phyloP scores from a whole-genome alignment of 108 stramenopile species.

The Nitzschia putrida region DNA sequence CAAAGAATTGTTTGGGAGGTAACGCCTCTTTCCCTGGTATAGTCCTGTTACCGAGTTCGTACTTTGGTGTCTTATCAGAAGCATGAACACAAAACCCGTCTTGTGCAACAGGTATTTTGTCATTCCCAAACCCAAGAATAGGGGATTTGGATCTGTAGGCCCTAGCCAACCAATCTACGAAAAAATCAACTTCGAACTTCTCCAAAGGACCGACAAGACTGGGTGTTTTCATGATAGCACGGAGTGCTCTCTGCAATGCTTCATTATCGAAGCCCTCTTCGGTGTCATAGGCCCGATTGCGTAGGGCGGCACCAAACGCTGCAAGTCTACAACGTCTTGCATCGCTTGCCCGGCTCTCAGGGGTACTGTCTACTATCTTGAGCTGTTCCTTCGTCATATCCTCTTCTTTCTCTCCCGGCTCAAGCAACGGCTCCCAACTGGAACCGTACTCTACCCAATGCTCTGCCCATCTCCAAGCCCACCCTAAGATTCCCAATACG shows the following conservation, averaged over 20 bases:
- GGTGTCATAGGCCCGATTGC: conserved; percentile 82
- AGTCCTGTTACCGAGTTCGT: conserved; percentile 58
- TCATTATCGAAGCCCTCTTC: conserved; percentile 60
- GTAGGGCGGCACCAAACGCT: conserved; percentile 83
- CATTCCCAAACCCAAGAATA: conserved; percentile 69
- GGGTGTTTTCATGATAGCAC: conserved; percentile 60
- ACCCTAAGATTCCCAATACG: conserved; percentile 70
- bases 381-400: conserved; percentile 78
- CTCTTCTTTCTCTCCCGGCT: conserved; percentile 64
- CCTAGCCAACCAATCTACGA: conserved; percentile 67
- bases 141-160: conserved; percentile 79
- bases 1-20: conserved; percentile 41
- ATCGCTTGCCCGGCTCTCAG: conserved; percentile 64
- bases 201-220: conserved; percentile 83
- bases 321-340: conserved; percentile 77
- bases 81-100: conserved; percentile 52
- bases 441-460: conserved; percentile 84
- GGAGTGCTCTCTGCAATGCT: conserved; percentile 65
- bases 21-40: conserved; percentile 60
- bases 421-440: conserved; percentile 79
- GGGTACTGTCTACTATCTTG: conserved; percentile 69
- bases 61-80: conserved; percentile 72
- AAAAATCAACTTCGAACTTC: conserved; percentile 74
- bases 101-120: conserved; percentile 67
- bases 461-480: conserved; percentile 92